phyloP scores from a whole-genome alignment of 2,329 filamentous ascomycete genomes.

The Hypoxylon sp. region DNA sequence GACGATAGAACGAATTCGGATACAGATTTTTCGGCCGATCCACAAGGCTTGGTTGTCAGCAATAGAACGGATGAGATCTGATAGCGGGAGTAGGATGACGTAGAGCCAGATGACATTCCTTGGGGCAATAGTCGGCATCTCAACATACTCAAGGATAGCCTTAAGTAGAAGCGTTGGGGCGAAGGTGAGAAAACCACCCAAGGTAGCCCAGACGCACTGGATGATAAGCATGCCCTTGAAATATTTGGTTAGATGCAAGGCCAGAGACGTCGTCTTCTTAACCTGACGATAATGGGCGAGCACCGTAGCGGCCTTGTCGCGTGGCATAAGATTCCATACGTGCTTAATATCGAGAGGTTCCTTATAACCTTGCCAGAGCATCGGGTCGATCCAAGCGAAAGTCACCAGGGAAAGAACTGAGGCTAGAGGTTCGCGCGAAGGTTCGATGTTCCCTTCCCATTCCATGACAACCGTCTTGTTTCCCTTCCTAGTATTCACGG shows the following conservation, averaged over 20 bases:
- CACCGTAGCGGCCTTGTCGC: conserved; percentile 87
- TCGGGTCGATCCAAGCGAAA: conserved; percentile 90
- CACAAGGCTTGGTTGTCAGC: conserved; percentile 89
- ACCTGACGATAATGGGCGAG: conserved; percentile 87
- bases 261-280: conserved; percentile 84
- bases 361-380: conserved; percentile 91
- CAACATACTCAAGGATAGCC: conserved; percentile 94
- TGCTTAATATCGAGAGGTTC: conserved; percentile 85
- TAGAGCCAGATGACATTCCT: conserved; percentile 95
- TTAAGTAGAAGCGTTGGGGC: conserved; percentile 91
- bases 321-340: conserved; percentile 92
- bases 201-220: conserved; percentile 84
- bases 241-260: conserved; percentile 85
- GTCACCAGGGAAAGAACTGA: conserved; percentile 90
- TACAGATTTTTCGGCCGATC: conserved; percentile 94
- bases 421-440: conserved; percentile 87
- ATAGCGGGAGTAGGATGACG: conserved; percentile 88
- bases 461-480: conserved; percentile 91
- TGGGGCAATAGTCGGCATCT: conserved; percentile 81
- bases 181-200: conserved; percentile 89
- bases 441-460: conserved; percentile 89
- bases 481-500: conserved; percentile 87
- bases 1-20: conserved; percentile 92
- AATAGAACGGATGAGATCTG: conserved; percentile 85
- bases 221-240: conserved; percentile 83